Evolutionary conservation across 768 basidiomycete species (phyloP).

Genomic region (Leccinum truebloodii): DNA sequence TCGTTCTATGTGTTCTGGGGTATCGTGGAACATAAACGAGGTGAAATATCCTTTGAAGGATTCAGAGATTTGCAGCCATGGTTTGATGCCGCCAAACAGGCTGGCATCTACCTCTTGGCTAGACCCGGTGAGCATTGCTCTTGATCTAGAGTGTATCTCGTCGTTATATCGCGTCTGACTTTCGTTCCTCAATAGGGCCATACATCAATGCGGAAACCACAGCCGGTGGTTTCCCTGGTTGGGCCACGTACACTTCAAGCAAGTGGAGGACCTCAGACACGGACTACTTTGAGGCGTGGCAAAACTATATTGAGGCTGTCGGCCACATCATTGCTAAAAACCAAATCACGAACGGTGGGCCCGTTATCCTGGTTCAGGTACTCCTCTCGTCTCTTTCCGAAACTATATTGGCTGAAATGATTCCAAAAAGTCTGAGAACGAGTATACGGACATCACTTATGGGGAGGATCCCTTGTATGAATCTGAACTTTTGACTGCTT

Average conservation of each 20-base stretch:
- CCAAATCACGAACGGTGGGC: conserved; percentile 61
- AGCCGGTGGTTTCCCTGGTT: conserved; percentile 50
- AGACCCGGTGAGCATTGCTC: conserved; percentile 22
- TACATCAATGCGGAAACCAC: conserved; percentile 38
- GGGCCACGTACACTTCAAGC: conserved; percentile 56
- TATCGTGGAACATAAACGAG: conserved; percentile 40
- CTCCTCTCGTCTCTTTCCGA: conserved; percentile 35
- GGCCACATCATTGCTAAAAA: conserved; percentile 51
- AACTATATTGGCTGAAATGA: not conserved
- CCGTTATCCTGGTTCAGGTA: conserved; percentile 42
- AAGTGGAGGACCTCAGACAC: conserved; percentile 50
- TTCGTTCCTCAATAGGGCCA: conserved; percentile 15
- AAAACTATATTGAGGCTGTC: conserved; percentile 52
- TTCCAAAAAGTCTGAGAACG: conserved; percentile 50
- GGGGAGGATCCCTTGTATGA: conserved; percentile 48
- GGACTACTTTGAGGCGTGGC: conserved; percentile 52
- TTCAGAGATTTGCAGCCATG: conserved; percentile 38
- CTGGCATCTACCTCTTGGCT: conserved; percentile 30
- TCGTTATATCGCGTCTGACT: not conserved
- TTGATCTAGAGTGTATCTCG: too few relatives aligned
- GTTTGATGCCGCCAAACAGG: conserved; percentile 31
- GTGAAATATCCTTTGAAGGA: conserved; percentile 53
- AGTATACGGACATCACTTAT: conserved; percentile 42
- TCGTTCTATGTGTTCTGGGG: conserved; percentile 66
- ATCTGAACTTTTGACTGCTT: conserved; percentile 33